phyloP scores from a whole-genome alignment of 1,139 yeast genomes.

The Pichia sp. region DNA sequence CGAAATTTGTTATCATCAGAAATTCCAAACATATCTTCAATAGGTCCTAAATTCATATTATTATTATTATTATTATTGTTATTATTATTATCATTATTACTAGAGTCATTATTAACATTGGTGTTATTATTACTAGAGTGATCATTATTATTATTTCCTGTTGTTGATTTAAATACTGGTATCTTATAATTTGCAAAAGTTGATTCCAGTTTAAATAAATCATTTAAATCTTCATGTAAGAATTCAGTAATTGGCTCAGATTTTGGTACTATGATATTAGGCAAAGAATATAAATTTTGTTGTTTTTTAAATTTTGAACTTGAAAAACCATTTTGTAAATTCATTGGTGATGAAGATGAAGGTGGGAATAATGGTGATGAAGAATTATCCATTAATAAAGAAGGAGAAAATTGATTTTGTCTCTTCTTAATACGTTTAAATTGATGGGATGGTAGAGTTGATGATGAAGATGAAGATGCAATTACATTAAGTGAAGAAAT shows the following conservation, averaged over 20 bases:
- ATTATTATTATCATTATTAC: neutral
- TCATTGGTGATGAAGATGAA: constrained; percentile 12
- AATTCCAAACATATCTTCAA: constrained; percentile 17
- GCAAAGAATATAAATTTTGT: constrained; percentile 2
- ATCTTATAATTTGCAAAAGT: constrained; percentile 4
- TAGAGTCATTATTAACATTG: neutral
- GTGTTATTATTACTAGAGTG: no score
- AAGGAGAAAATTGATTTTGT: constrained; percentile 1
- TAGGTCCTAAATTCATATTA: constrained; percentile 21
- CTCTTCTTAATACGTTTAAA: neutral
- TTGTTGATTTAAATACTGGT: no score
- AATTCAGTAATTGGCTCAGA: no score
- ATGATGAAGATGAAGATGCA: no score
- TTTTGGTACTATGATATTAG: neutral
- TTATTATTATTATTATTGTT: neutral
- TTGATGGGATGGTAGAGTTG: constrained; percentile 5
- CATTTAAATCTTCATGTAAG: constrained; percentile 8
- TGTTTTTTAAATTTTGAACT: neutral
- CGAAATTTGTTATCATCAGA: constrained; percentile 10
- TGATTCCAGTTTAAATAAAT: constrained; percentile 9
- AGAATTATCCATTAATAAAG: constrained; percentile 9
- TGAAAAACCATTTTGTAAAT: constrained; percentile 11
- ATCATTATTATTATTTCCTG: no score
- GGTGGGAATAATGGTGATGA: constrained; percentile 13
- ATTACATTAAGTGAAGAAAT: constrained; percentile 1